Conservation (phyloP, 306 rosid genomes). For the Luffa aegyptiaca region DNA sequence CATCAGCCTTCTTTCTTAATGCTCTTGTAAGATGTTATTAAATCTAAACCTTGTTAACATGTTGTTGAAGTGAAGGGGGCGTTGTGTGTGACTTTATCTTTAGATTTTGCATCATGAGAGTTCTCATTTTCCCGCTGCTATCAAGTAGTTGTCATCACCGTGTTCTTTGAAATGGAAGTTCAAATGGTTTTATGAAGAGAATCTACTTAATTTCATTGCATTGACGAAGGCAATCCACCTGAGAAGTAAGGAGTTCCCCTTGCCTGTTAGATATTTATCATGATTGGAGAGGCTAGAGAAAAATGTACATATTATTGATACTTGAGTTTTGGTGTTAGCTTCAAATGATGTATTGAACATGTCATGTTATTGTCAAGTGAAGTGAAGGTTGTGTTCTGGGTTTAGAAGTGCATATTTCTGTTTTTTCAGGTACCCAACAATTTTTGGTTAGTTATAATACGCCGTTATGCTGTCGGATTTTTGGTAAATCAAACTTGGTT, state of each 20-base stretch:
- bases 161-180: constrained; percentile 46
- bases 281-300: constrained; percentile 15
- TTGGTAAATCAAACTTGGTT: too few species aligned
- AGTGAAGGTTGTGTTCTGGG: too few species aligned
- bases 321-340: too few species aligned
- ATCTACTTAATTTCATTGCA: constrained; percentile 51
- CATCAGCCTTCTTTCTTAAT: not conserved
- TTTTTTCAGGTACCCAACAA: too few species aligned
- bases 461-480: too few species aligned
- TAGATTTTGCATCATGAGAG: too few species aligned
- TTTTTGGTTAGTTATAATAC: too few species aligned
- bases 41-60: constrained; percentile 20
- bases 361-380: too few species aligned
- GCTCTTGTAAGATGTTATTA: too few species aligned
- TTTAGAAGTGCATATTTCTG: too few species aligned
- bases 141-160: constrained; percentile 14
- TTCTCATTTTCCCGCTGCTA: constrained; percentile 24
- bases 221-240: constrained; percentile 69
- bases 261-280: constrained; percentile 40
- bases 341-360: too few species aligned
- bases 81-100: constrained; percentile 38
- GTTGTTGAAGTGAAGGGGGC: constrained; percentile 41
- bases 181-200: constrained; percentile 52
- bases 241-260: constrained; percentile 26
- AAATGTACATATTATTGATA: too few species aligned